Evolutionary conservation across 2,329 filamentous ascomycete genomes (phyloP).

Genomic region (Ophioceras dolichostomum): DNA sequence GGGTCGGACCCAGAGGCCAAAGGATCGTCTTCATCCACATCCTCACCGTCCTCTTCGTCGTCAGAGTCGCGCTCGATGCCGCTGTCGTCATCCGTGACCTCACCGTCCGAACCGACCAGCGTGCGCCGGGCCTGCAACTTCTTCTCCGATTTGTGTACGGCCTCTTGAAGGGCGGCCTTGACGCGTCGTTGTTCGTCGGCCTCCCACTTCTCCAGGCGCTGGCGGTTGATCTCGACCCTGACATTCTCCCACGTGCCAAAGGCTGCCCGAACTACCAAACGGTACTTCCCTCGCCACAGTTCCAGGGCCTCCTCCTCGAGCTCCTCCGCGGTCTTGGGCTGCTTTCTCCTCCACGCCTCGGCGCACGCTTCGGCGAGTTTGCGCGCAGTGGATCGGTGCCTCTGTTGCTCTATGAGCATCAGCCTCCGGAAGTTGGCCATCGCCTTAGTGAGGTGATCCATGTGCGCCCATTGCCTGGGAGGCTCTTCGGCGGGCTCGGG

Average conservation of each 20-base stretch:
- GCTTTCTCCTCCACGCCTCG: conserved; percentile 61
- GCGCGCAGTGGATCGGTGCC: conserved; percentile 68
- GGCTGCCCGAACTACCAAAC: conserved; percentile 49
- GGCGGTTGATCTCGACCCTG: conserved; percentile 45
- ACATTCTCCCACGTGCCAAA: conserved; percentile 54
- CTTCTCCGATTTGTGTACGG: conserved; percentile 58
- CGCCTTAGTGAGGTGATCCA: conserved; percentile 74
- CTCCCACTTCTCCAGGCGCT: conserved; percentile 49
- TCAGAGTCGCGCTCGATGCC: conserved; percentile 20
- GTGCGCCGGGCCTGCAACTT: conserved; percentile 51
- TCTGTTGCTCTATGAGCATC: conserved; percentile 64
- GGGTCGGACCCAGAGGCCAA: conserved; percentile 26
- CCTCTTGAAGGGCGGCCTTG: conserved; percentile 60
- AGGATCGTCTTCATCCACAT: conserved; percentile 29
- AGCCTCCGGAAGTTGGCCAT: conserved; percentile 70
- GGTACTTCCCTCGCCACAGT: conserved; percentile 56
- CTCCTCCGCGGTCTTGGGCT: conserved; percentile 69
- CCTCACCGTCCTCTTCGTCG: conserved; percentile 33
- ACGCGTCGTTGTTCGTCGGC: conserved; percentile 50
- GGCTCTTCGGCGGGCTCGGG: conserved; percentile 65
- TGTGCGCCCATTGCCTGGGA: conserved; percentile 69
- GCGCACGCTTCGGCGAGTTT: conserved; percentile 66
- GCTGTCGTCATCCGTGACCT: conserved; percentile 27
- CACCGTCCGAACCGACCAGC: conserved; percentile 38
- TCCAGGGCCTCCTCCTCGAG: conserved; percentile 66